Conservation (phyloP, 108 stramenopile species). For the Nitzschia putrida region DNA sequence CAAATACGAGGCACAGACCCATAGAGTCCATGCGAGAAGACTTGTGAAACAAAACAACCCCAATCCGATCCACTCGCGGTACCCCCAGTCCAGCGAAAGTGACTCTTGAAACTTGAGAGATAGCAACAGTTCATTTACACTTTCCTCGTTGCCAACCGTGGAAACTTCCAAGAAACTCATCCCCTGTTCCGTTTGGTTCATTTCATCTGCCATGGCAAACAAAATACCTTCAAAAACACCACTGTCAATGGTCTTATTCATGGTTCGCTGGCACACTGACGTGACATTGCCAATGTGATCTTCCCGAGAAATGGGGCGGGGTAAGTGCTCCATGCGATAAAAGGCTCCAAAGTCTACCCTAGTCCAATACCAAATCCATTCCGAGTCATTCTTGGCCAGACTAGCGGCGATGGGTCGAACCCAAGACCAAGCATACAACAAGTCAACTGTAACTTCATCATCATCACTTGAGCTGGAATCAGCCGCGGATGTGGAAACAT, state of each 20-base stretch:
- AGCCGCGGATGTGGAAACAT: no score
- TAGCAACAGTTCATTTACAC: neutral
- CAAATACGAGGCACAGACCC: constrained; percentile 1
- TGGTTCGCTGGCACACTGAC: neutral
- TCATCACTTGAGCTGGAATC: neutral
- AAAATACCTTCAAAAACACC: neutral
- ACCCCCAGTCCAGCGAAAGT: constrained; percentile 9
- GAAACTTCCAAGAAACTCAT: neutral
- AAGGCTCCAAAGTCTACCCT: neutral
- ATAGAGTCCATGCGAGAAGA: neutral
- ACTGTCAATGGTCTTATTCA: neutral
- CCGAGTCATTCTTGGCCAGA: neutral
- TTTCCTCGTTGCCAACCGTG: neutral
- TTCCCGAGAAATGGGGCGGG: neutral
- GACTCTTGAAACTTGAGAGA: neutral
- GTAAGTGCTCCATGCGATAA: neutral
- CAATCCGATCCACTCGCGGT: constrained; percentile 30
- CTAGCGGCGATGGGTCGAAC: neutral
- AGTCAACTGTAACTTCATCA: neutral
- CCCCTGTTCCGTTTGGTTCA: neutral
- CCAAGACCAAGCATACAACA: constrained; percentile 1
- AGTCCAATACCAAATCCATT: neutral
- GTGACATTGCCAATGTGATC: neutral
- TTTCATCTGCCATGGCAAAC: neutral
- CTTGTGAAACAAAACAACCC: constrained; percentile 16